phyloP scores from a whole-genome alignment of 441 rosid species.

The Populus trichocarpa region DNA sequence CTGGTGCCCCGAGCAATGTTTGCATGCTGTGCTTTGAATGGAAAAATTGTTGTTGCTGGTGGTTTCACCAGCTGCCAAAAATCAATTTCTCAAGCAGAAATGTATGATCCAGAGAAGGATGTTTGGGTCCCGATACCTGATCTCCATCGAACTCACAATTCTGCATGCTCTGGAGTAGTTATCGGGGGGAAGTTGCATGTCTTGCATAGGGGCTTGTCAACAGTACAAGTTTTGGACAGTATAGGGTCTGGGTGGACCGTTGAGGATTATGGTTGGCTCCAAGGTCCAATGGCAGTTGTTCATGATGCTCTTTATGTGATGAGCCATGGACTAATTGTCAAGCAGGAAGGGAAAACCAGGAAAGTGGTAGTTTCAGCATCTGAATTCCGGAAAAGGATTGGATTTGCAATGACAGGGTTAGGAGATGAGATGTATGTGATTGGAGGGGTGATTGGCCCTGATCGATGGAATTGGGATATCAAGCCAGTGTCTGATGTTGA shows the following conservation, averaged over 20 bases:
- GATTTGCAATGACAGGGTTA: conserved; percentile 68
- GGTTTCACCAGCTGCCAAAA: conserved; percentile 90
- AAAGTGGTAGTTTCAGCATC: conserved; percentile 66
- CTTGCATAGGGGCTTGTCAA: conserved; percentile 78
- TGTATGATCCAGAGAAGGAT: conserved; percentile 77
- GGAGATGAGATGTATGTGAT: conserved; percentile 67
- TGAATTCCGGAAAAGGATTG: conserved; percentile 76
- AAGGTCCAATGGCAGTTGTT: conserved; percentile 87
- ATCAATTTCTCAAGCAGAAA: conserved; percentile 85
- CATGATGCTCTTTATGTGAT: conserved; percentile 60
- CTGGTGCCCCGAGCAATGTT: conserved; percentile 96
- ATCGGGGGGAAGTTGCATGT: conserved; percentile 68
- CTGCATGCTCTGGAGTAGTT: conserved; percentile 80
- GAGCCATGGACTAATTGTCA: conserved; percentile 58
- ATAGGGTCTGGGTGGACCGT: conserved; percentile 64
- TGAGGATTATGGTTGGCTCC: conserved; percentile 73
- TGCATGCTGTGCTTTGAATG: conserved; percentile 78
- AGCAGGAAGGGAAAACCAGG: conserved; percentile 51
- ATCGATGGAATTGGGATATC: conserved; percentile 38
- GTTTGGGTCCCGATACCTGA: conserved; percentile 76
- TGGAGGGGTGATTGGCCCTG: conserved; percentile 94
- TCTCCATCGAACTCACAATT: conserved; percentile 76
- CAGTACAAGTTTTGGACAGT: conserved; percentile 76
- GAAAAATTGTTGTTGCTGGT: conserved; percentile 84
- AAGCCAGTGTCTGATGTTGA: conserved; percentile 72